Evolutionary conservation across 768 basidiomycete genomes (phyloP), one percentile per base, ranked within the genome.

Genomic region (Postia placenta): DNA sequence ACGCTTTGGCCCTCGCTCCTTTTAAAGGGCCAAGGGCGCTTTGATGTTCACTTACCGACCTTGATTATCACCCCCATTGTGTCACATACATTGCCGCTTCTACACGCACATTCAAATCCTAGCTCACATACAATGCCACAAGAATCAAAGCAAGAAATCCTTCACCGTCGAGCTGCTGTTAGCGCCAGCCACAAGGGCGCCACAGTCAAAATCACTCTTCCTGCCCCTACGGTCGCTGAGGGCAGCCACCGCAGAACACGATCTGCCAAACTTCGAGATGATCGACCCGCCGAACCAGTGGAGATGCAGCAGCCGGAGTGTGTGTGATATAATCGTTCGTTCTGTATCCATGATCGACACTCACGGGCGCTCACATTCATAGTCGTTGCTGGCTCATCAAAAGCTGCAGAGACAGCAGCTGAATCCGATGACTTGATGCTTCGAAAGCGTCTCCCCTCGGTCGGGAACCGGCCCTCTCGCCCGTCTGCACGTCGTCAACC

Each of bases 71-170:
- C 30, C 30, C 30, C 30, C 30, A 33, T 33, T 33, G 30, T 7
- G 30, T 33, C 30, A 33, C 9, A 15, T 15, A 7, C 30, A 33
- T 15, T 33, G 9, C 15, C 15, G 9, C 30, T 33, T 33, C 30
- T n/a, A n/a, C 30, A 33, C 9, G 15, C 30, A 33, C 15, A 33
- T 15, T 15, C 30, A 33, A 33, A 33, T 33, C 7, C 7, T 33
- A 7, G 15, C 15, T 7, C 30, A 33, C 7, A 7, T 7, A 15
- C 30, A 7, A 33, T 33, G 9, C 15, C 30, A 7, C 30, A 23
- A 22, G 28, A 52, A 47, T 33, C 53, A 50, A 4, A n/a, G n/a
- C n/a, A n/a, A n/a, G n/a, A n/a, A n/a, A n/a, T n/a, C 47, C 53
- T 6, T 42, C n/a, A 3, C 4, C 49, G 23, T 33, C 30, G 9